These are phyloP conservation scores for Lentithecium fluviatile DNA, from an alignment of 495 filamentous ascomycete genomes.

Conservation along the genomic window DNA sequence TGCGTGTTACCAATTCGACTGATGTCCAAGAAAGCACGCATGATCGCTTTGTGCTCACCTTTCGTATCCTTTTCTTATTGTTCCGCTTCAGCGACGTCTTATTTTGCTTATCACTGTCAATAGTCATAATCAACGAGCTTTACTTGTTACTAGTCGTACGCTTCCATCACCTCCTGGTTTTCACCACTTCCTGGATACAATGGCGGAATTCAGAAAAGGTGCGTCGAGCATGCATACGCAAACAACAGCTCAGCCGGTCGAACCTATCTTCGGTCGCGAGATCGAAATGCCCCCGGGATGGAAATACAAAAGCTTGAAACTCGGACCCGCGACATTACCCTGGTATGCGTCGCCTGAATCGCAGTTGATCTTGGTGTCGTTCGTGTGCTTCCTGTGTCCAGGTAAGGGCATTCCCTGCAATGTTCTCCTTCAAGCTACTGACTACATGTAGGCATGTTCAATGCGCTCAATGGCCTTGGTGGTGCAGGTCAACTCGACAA, in stretches of 20 bases:
- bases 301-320: conserved; percentile 47
- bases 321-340: conserved; percentile 56
- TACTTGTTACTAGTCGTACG: neutral
- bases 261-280: conserved; percentile 3
- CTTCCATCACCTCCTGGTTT: no score
- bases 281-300: conserved; percentile 41
- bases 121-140: neutral
- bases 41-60: neutral
- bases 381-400: conserved; percentile 86
- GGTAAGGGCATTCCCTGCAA: conserved; percentile 16
- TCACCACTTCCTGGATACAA: no score
- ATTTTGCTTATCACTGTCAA: conserved; percentile 1
- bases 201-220: neutral
- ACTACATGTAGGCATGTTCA: conserved; percentile 50
- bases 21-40: neutral
- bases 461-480: conserved; percentile 51
- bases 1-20: neutral
- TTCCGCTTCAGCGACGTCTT: conserved; percentile 2
- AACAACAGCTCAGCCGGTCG: conserved; percentile 14
- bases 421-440: neutral
- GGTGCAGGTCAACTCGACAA: conserved; percentile 50
- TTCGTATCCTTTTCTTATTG: conserved; percentile 5
- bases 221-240: conserved; percentile 12
- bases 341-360: conserved; percentile 74
- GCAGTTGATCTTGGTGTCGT: conserved; percentile 70